phyloP scores from a whole-genome alignment of 495 filamentous ascomycete species.

The Penicillium flavigenum region DNA sequence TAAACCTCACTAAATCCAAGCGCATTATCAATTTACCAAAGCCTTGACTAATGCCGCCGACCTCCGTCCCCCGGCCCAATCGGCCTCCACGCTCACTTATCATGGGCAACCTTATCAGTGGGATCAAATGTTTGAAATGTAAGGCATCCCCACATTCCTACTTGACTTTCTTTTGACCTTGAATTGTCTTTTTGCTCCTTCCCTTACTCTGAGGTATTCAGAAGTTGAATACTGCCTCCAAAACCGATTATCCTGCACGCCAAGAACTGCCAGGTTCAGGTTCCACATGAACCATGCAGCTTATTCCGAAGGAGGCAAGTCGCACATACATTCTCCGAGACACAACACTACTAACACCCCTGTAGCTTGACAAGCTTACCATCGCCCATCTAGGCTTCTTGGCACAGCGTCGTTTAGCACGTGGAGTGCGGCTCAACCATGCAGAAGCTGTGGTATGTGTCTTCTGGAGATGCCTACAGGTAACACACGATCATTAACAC shows the following conservation, averaged over 20 bases:
- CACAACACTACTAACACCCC: conserved; percentile 5
- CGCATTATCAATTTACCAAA: conserved; percentile 13
- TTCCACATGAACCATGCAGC: conserved; percentile 63
- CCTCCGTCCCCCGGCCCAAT: conserved; percentile 22
- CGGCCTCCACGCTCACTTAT: conserved; percentile 28
- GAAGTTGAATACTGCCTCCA: neutral
- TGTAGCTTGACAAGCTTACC: conserved; percentile 90
- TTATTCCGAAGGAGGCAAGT: conserved; percentile 80
- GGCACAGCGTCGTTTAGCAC: conserved; percentile 84
- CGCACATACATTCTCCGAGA: conserved; percentile 17
- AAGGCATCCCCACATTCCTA: conserved; percentile 20
- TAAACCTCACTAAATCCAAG: neutral
- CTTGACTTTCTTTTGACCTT: neutral
- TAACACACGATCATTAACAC: neutral
- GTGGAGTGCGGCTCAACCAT: conserved; percentile 89
- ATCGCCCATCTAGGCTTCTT: conserved; percentile 87
- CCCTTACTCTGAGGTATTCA: neutral
- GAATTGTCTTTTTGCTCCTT: neutral
- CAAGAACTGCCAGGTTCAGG: conserved; percentile 22
- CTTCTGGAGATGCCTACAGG: neutral
- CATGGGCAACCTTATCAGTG: conserved; percentile 12
- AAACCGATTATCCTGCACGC: conserved; percentile 13
- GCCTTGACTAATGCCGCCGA: conserved; percentile 27
- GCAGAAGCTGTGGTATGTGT: conserved; percentile 77
- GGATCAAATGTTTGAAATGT: conserved; percentile 8